Base-by-base conservation (phyloP, 495 filamentous ascomycete species). In the Evernia prunastri region DNA sequence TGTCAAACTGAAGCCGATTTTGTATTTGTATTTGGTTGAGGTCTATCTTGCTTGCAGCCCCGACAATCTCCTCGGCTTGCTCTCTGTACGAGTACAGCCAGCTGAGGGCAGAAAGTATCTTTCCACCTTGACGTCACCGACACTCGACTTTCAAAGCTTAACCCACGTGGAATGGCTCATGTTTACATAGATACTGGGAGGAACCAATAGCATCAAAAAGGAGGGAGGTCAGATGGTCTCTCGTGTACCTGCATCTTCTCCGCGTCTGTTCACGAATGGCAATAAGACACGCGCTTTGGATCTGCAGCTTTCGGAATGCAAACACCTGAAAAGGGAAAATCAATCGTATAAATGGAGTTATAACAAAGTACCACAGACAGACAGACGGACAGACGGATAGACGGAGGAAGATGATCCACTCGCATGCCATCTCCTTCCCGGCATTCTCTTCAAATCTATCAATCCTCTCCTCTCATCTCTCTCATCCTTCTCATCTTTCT, bases 231-330 rank as follows among this genome's bases (percentile, higher is more conserved):
- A n/a, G 20, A 3, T 18, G 17, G 4, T 43, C 13, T 20, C 20
- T 12, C 11, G 27, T 53, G n/a, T 42, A 29, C 31, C 36, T 40
- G 33, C 33, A 25, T 9, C 40, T 62, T 35, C 60, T 43, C 60
- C 60, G 60, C 36, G 35, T 40, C 35, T n/a, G 10, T 33, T 10
- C 25, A 10, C 60, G 49, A 63, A 63, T 63, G 13, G 37, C 29
- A 56, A 12, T 29, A 49, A 51, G 47, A 56, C 49, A 62, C 49
- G 49, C 36, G 60, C 15, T 40, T 7, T 40, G 42, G 3, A 23
- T 45, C 42, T 29, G 9, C 29, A 33, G 0, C 29, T 31, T 20
- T 54, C 51, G 51, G 51, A 54, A 54, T 54, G 51, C 51, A 54
- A 27, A 54, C n/a, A 33, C 15, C 29, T 54, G 10, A 20, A 54